phyloP scores from a whole-genome alignment of 352 stramenopile genomes.

The Pythium coloratum region DNA sequence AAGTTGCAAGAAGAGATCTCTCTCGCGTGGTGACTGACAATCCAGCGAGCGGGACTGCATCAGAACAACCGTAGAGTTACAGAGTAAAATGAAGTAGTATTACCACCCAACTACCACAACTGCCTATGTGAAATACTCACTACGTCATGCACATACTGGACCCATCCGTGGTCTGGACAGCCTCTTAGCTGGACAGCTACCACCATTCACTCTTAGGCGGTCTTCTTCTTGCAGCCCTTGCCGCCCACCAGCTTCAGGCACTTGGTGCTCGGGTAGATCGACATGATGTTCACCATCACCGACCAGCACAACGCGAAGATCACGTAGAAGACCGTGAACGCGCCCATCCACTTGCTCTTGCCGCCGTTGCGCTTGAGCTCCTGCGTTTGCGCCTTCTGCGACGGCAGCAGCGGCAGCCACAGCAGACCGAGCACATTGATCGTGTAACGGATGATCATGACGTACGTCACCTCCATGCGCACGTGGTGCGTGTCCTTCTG shows the following conservation, averaged over 20 bases:
- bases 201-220: background rate
- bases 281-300: slow-evolving; percentile 2
- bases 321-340: slow-evolving; percentile 2
- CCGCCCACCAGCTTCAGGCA: slow-evolving; percentile 1
- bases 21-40: too few species aligned
- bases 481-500: slow-evolving; percentile 22
- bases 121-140: too few species aligned
- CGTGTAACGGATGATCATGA: slow-evolving; percentile 20
- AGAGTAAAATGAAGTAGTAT: too few species aligned
- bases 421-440: slow-evolving; percentile 22
- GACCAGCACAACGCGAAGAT: slow-evolving; percentile 3
- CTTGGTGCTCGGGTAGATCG: slow-evolving; percentile 3
- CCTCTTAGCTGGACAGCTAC: too few species aligned
- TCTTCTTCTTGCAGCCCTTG: slow-evolving; percentile 4
- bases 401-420: slow-evolving; percentile 24
- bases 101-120: too few species aligned
- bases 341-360: background rate
- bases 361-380: slow-evolving; percentile 12
- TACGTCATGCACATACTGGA: too few species aligned
- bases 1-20: too few species aligned
- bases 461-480: slow-evolving; percentile 21
- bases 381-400: slow-evolving; percentile 24
- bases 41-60: too few species aligned
- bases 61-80: too few species aligned
- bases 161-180: too few species aligned